Evolutionary conservation across 164 flowering plant genomes (phyloP), one percentile per base, ranked within the genome.

Genomic region (Dillenia suffruticosa): DNA sequence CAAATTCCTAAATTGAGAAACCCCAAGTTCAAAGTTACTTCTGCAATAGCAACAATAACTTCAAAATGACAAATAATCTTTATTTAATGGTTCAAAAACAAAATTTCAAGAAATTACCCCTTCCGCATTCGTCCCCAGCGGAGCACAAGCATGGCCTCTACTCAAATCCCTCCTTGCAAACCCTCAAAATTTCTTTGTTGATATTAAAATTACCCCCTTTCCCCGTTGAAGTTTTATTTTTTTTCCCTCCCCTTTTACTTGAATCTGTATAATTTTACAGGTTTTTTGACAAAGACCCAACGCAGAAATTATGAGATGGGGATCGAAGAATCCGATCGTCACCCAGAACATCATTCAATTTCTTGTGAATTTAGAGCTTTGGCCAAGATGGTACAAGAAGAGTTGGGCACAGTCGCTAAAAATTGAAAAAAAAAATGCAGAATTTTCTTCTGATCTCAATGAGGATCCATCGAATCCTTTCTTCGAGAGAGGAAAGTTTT

Each of bases 401-500:
- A 81, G 44, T 61, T 83, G 9, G 84, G 86, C 0, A 67, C 58
- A 8, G 58, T 9, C 11, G 77, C 61, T 9, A 12, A 54, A 26
- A 56, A 22, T n/a, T n/a, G n/a, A n/a, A n/a, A n/a, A n/a, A n/a
- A n/a, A n/a, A 12, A 55, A 32, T 50, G 24, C 48, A 11, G 64
- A 26, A 1, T 22, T 58, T 11, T 44, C 56, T 5, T 54, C 45
- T 19, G 9, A 16, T 5, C 17, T 15, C 9, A 40, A 51, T 15
- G 62, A 51, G 12, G 69, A 63, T 59, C n/a, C n/a, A n/a, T 63
- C 73, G 3, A 70, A 73, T 51, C 60, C 86, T 55, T 56, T 82
- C 68, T 89, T 88, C 46, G 89, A 87, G 63, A 81, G 97, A 56
- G 97, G 97, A 0, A 65, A 86, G 67, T 79, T 89, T 14, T 87